phyloP scores from a whole-genome alignment of 306 rosid genomes.

The Lotus japonicus region DNA sequence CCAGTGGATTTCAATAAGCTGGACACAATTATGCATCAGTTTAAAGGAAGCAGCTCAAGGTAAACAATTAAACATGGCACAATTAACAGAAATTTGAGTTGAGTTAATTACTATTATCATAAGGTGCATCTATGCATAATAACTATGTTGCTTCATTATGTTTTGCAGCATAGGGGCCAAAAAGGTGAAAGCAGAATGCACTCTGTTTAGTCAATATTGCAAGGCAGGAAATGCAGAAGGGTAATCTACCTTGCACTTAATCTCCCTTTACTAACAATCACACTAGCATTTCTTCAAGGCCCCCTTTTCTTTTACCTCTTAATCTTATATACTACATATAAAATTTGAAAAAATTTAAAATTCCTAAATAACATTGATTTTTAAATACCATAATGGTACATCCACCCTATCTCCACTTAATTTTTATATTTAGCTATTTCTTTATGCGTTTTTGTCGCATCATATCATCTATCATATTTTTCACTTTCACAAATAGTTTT shows the following conservation, averaged over 20 bases:
- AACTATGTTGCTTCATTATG: not conserved
- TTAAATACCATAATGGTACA: too few species aligned
- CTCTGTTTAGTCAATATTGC: conserved; percentile 69
- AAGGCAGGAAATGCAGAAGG: conserved; percentile 68
- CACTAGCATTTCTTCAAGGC: not conserved
- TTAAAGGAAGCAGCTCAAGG: conserved; percentile 96
- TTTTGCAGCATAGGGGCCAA: conserved; percentile 84
- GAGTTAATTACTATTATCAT: not conserved
- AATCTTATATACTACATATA: too few species aligned
- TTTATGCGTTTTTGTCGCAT: too few species aligned
- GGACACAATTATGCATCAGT: conserved; percentile 70
- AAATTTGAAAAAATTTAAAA: not conserved
- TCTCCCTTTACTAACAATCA: not conserved
- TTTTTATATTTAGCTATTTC: too few species aligned
- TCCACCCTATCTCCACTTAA: too few species aligned
- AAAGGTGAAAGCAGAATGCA: conserved; percentile 80
- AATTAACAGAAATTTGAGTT: not conserved
- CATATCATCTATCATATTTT: too few species aligned
- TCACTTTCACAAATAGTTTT: too few species aligned
- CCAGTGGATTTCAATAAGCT: conserved; percentile 69
- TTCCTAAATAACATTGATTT: too few species aligned
- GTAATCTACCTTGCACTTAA: conserved; percentile 33
- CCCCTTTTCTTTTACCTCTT: not conserved
- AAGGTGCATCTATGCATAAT: conserved; percentile 20
- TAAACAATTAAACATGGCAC: not conserved